Percentiles rank a stretch among this genome's conserved stretches.
phyloP scores from a whole-genome alignment of 371 early-diverging fungal species.

The Blyttiomyces sp. region DNA sequence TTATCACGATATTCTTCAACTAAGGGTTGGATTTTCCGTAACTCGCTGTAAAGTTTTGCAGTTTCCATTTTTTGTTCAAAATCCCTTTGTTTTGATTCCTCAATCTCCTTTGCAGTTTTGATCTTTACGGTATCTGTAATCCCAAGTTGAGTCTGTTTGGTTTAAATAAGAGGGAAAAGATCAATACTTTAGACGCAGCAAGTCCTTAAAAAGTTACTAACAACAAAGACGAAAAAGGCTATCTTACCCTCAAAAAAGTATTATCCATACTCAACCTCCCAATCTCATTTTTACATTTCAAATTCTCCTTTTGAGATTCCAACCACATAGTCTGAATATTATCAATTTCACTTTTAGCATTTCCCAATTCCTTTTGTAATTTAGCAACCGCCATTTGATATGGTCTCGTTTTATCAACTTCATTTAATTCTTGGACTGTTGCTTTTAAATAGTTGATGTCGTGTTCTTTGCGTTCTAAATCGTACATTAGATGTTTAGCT shows the following conservation, averaged over 20 bases:
- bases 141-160: conserved; percentile 38
- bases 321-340: conserved; percentile 45
- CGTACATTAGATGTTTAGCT: conserved; percentile 42
- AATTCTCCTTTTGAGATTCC: conserved; percentile 38
- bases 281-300: conserved; percentile 30
- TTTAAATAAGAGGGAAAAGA: too few relatives aligned
- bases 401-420: conserved; percentile 32
- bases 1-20: conserved; percentile 38
- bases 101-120: conserved; percentile 36
- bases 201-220: too few relatives aligned
- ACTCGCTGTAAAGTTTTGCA: conserved; percentile 39
- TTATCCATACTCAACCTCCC: conserved; percentile 30
- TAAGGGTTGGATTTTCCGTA: conserved; percentile 39
- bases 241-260: conserved; percentile 28
- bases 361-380: conserved; percentile 37
- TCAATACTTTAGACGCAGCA: too few relatives aligned
- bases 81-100: conserved; percentile 32
- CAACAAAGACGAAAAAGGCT: too few relatives aligned
- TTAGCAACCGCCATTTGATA: conserved; percentile 29
- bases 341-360: conserved; percentile 35
- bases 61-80: conserved; percentile 47
- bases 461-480: conserved; percentile 48
- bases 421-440: conserved; percentile 22
- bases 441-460: conserved; percentile 44
- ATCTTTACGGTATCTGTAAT: conserved; percentile 40